Conservation (phyloP, 106 monocot species). For the Narthecium ossifragum region DNA sequence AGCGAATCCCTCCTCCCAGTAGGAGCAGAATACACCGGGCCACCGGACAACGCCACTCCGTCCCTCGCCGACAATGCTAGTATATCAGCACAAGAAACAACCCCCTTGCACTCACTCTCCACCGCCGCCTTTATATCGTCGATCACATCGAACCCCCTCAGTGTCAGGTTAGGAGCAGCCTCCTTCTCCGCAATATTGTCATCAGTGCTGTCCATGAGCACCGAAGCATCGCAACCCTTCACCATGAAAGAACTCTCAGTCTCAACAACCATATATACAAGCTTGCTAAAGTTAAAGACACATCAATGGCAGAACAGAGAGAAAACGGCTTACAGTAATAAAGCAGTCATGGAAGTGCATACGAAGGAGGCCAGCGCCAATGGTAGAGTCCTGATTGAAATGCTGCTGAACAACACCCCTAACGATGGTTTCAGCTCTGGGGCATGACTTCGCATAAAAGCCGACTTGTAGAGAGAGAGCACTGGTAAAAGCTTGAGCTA, state of each 20-base stretch:
- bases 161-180: conserved; percentile 34
- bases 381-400: conserved; percentile 16
- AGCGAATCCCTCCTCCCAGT: conserved; percentile 29
- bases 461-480: conserved; percentile 18
- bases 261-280: too few species aligned
- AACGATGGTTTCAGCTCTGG: conserved; percentile 32
- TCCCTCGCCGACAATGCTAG: conserved; percentile 33
- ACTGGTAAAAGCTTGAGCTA: background rate
- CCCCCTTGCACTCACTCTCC: conserved; percentile 31
- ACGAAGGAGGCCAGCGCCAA: conserved; percentile 33
- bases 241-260: too few species aligned
- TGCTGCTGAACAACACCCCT: conserved; percentile 14
- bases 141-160: conserved; percentile 35
- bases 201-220: conserved; percentile 26
- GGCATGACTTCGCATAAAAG: conserved; percentile 43
- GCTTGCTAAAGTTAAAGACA: too few species aligned
- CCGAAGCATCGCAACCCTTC: conserved; percentile 48
- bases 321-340: conserved; percentile 18
- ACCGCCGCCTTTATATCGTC: conserved; percentile 26
- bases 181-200: conserved; percentile 32
- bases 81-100: conserved; percentile 48
- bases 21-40: conserved; percentile 17
- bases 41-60: conserved; percentile 25
- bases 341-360: conserved; percentile 60
- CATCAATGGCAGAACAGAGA: background rate